Percentiles rank a stretch among this genome's conserved stretches.
These are phyloP conservation scores for Raffaelea arxii DNA, from an alignment of 2,329 filamentous ascomycete species.

Conservation along the genomic window DNA sequence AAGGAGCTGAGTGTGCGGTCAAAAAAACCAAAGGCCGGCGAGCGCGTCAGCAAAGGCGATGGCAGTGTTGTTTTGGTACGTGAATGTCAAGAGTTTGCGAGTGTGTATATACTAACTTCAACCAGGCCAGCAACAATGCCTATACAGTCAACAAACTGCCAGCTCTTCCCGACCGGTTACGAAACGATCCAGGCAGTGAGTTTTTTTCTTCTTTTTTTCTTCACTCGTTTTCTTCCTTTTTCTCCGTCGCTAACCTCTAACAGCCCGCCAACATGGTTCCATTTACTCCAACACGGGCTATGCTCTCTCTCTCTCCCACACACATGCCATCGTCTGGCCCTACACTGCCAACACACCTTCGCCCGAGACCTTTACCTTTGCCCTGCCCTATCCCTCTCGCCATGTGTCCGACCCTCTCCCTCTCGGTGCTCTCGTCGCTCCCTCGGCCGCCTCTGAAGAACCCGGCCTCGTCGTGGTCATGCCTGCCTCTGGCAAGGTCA, in stretches of 20 bases:
- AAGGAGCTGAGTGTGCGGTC: slow-evolving; percentile 50
- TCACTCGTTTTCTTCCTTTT: not conserved
- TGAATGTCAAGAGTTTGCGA: not conserved
- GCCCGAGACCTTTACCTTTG: slow-evolving; percentile 70
- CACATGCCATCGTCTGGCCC: slow-evolving; percentile 82
- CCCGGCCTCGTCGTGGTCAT: slow-evolving; percentile 82
- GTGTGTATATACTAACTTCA: not conserved
- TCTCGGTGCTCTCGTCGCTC: slow-evolving; percentile 71
- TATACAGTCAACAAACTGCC: slow-evolving; percentile 81
- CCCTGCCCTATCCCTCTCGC: slow-evolving; percentile 64
- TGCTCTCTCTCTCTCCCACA: slow-evolving; percentile 70
- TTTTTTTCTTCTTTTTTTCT: too few species aligned
- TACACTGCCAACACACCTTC: slow-evolving; percentile 62
- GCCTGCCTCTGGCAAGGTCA: slow-evolving; percentile 72
- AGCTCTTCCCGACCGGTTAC: slow-evolving; percentile 68
- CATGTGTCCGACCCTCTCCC: slow-evolving; percentile 62
- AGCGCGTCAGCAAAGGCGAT: slow-evolving; percentile 57
- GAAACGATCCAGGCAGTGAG: slow-evolving; percentile 56
- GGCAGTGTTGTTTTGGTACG: slow-evolving; percentile 55
- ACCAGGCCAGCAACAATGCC: slow-evolving; percentile 69
- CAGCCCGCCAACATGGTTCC: slow-evolving; percentile 56
- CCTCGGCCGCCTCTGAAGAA: slow-evolving; percentile 66
- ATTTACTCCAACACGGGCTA: slow-evolving; percentile 59
- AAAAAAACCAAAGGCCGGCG: slow-evolving; percentile 53
- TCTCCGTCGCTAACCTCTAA: slow-evolving; percentile 3